phyloP scores from a whole-genome alignment of 2,329 filamentous ascomycete genomes.

The Penicillium sp. region DNA sequence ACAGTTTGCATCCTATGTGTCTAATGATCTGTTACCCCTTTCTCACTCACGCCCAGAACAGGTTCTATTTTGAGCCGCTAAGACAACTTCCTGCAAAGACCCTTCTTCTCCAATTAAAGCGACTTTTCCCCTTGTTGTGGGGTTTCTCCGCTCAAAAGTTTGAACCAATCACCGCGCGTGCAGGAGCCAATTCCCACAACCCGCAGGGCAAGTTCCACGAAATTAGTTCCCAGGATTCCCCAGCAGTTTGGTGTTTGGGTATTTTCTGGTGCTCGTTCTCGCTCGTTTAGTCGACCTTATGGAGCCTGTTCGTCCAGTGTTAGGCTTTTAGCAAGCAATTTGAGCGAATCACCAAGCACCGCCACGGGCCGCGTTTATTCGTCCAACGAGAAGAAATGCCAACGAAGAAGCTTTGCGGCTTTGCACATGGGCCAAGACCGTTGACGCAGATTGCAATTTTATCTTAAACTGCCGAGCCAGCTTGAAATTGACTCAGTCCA shows the following conservation, averaged over 20 bases:
- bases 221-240: background rate
- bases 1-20: background rate
- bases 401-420: slow-evolving; percentile 16
- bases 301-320: slow-evolving; percentile 1
- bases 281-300: background rate
- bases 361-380: slow-evolving; percentile 7
- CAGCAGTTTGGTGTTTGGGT: slow-evolving; percentile 1
- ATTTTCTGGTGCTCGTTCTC: background rate
- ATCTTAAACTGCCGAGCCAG: background rate
- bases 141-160: background rate
- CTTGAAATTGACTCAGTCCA: background rate
- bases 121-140: background rate
- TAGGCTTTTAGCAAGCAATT: background rate
- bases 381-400: background rate
- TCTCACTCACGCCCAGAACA: background rate
- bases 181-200: background rate
- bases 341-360: background rate
- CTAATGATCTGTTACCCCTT: background rate
- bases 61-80: background rate
- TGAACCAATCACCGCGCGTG: background rate
- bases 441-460: slow-evolving; percentile 5
- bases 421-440: background rate
- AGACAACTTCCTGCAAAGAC: background rate
- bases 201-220: background rate
- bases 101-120: background rate